A percentile compares a stretch with the other conserved stretches of the same genome.
phyloP scores from a whole-genome alignment of 225 moss, liverwort and hornwort species.

The Physcomitrium patens region DNA sequence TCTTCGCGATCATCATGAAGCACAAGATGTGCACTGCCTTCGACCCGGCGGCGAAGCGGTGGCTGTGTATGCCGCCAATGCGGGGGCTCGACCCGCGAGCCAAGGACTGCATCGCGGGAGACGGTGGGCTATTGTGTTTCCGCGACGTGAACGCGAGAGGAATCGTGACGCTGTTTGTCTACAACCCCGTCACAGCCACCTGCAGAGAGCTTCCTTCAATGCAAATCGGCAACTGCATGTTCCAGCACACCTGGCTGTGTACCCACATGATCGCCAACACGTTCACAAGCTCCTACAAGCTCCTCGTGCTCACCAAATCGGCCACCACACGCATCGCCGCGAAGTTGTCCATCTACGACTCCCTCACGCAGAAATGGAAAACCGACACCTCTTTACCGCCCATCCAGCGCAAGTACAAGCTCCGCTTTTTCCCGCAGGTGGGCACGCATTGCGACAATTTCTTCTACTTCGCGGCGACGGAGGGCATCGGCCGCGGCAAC shows the following conservation, averaged over 20 bases:
- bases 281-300: conserved; percentile 38
- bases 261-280: conserved; percentile 46
- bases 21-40: conserved; percentile 39
- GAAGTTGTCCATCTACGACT: conserved; percentile 46
- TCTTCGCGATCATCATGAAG: conserved; percentile 36
- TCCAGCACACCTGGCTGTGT: conserved; percentile 35
- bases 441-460: conserved; percentile 49
- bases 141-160: conserved; percentile 44
- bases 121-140: conserved; percentile 47
- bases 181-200: conserved; percentile 38
- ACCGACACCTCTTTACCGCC: conserved; percentile 28
- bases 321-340: neutral
- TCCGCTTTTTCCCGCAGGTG: conserved; percentile 40
- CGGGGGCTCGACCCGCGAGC: conserved; percentile 38
- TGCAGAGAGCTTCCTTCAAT: conserved; percentile 43
- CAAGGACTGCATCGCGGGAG: conserved; percentile 46
- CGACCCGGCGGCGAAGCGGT: conserved; percentile 32
- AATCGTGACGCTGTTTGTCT: conserved; percentile 30
- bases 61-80: conserved; percentile 43
- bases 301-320: conserved; percentile 42
- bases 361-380: conserved; percentile 34
- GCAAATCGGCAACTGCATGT: conserved; percentile 41
- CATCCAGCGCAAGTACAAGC: conserved; percentile 41
- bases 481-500: conserved; percentile 28
- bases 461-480: conserved; percentile 49